Evolutionary conservation across 768 basidiomycete genomes (phyloP).

Genomic region (Pleurotus tuber-regium): DNA sequence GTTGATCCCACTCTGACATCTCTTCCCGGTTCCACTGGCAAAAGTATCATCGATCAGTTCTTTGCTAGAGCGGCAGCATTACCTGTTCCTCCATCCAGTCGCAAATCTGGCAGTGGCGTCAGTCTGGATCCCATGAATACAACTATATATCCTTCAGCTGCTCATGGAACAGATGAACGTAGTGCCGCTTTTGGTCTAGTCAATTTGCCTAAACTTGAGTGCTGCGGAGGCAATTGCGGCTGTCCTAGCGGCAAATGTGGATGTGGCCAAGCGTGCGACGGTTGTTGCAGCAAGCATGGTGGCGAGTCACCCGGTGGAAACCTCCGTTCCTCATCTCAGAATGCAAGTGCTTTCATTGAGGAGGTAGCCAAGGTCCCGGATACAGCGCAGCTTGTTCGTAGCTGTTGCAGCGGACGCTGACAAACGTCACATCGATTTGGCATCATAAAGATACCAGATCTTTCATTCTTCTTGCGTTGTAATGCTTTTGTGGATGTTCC

Average conservation of each 20-base stretch:
- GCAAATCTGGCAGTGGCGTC: conserved; percentile 34
- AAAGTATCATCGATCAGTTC: conserved; percentile 56
- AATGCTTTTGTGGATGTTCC: neutral
- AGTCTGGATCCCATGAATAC: conserved; percentile 52
- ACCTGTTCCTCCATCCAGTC: conserved; percentile 52
- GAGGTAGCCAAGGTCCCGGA: neutral
- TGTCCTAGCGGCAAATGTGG: conserved; percentile 53
- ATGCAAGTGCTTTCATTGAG: neutral
- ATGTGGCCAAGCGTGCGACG: conserved; percentile 58
- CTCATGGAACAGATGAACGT: conserved; percentile 33
- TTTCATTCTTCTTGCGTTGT: neutral
- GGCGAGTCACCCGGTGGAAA: neutral
- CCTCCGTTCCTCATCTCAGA: neutral
- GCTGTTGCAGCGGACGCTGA: neutral
- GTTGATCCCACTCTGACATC: conserved; percentile 25
- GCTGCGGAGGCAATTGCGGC: conserved; percentile 60
- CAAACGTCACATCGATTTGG: neutral
- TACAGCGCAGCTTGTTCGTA: neutral
- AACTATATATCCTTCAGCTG: conserved; percentile 37
- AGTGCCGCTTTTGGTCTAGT: conserved; percentile 47
- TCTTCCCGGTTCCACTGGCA: conserved; percentile 4
- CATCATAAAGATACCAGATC: conserved; percentile 8
- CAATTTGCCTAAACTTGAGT: conserved; percentile 62
- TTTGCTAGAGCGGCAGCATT: conserved; percentile 66
- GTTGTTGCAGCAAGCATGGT: conserved; percentile 43